Conservation (phyloP, 352 stramenopile genomes). For the Pelagophyceae sp. region DNA sequence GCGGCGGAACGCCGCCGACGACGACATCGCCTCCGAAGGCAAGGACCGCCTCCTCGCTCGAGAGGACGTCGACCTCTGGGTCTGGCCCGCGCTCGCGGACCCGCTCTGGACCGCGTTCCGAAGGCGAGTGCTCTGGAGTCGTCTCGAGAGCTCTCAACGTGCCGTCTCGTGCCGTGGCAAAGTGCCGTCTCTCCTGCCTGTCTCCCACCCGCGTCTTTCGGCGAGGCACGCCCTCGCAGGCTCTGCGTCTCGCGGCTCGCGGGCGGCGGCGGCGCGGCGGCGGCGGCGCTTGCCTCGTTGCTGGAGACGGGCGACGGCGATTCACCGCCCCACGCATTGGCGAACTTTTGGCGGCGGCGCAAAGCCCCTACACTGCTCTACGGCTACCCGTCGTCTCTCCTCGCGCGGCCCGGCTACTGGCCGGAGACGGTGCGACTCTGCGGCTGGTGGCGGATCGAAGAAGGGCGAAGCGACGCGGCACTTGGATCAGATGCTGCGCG, state of each 20-base stretch:
- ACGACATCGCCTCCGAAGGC: neutral
- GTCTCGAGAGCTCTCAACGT: too few relatives aligned
- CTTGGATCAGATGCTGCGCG: too few relatives aligned
- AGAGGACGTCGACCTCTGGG: neutral
- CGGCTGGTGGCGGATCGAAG: neutral
- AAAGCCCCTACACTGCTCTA: neutral
- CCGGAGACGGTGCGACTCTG: neutral
- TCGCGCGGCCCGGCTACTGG: neutral
- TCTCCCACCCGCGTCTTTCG: too few relatives aligned
- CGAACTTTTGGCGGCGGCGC: neutral
- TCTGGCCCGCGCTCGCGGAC: neutral
- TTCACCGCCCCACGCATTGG: neutral
- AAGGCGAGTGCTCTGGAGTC: too few relatives aligned
- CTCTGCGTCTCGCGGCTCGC: too few relatives aligned
- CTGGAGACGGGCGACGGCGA: neutral
- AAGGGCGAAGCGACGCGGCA: too few relatives aligned
- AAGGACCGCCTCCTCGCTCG: too few relatives aligned
- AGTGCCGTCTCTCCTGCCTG: too few relatives aligned
- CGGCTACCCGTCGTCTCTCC: neutral
- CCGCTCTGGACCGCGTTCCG: neutral
- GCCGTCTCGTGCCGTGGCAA: too few relatives aligned
- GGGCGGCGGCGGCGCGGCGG: too few relatives aligned
- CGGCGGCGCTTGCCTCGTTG: neutral
- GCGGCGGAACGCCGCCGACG: neutral
- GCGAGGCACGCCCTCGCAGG: too few relatives aligned